Base-by-base conservation (phyloP, 164 flowering plant species). In the Kalanchoe fedtschenkoi region DNA sequence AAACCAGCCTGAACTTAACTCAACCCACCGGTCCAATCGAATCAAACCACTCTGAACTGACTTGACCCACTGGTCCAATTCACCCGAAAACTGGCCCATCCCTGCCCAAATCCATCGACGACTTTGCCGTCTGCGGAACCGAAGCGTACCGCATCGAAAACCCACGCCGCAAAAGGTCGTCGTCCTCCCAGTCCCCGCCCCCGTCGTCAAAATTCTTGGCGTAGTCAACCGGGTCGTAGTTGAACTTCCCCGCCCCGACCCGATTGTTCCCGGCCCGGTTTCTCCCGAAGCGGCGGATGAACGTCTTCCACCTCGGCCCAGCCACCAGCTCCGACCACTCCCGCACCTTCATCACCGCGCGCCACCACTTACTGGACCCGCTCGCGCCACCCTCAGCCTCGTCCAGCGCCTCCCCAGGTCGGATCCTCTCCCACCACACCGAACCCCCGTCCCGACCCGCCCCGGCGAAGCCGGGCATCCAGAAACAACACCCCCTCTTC, bases 261-360 rank as follows among this genome's bases (percentile, higher is more conserved):
- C 69, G 62, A 42, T 47, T 13, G 11, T 47, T 19, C 2, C 54
- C 54, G 29, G 54, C 24, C 10, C 54, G 54, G 24, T 47, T 74
- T 67, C 76, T 63, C 51, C 79, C 81, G 70, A 90, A 83, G 22
- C 85, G 70, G 17, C 97, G 80, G 2, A 88, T 83, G 69, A 91
- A 91, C 0, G 91, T 91, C 77, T 91, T 91, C 97, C 97, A 91
- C 53, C 64, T 77, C 2, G 97, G 96, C 0, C 93, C 96, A n/a
- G 96, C 93, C 51, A 78, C 83, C 67, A 91, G 62, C 76, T 91
- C 96, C 65, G 96, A 88, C 89, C 85, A 84, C 68, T 87, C 91
- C 1, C 91, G 76, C 42, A 87, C 47, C 70, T 70, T 81, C 76
- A 47, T 72, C 43, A 80, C 7, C 0, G 79, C 54, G 9, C 29